These are phyloP conservation scores for Glycyrrhiza uralensis DNA, from an alignment of 306 rosid species.

Conservation along the genomic window DNA sequence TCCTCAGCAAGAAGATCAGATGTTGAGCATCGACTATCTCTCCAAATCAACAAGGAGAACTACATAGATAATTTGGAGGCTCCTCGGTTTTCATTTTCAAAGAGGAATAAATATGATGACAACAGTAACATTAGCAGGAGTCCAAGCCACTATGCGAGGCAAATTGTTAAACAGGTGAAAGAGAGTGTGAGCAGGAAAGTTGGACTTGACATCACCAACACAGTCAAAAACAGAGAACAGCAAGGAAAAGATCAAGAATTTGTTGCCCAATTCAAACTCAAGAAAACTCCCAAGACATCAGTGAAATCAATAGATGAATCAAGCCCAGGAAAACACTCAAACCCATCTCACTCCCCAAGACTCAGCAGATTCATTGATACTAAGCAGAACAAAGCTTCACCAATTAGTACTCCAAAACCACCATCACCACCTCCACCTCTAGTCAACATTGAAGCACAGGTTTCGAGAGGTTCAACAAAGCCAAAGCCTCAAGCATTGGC, in stretches of 20 bases:
- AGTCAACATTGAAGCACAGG: slow-evolving; percentile 26
- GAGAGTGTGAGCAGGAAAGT: slow-evolving; percentile 67
- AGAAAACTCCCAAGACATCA: slow-evolving; percentile 33
- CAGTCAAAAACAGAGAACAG: slow-evolving; percentile 44
- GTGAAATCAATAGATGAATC: slow-evolving; percentile 33
- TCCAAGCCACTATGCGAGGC: slow-evolving; percentile 69
- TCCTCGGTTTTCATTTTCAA: slow-evolving; percentile 48
- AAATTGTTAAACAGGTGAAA: slow-evolving; percentile 76
- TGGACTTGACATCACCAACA: slow-evolving; percentile 80
- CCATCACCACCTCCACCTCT: slow-evolving; percentile 25
- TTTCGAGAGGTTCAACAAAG: slow-evolving; percentile 33
- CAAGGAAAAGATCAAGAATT: slow-evolving; percentile 35
- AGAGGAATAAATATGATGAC: slow-evolving; percentile 46
- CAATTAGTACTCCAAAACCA: slow-evolving; percentile 35
- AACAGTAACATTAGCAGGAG: slow-evolving; percentile 32
- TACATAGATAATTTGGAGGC: slow-evolving; percentile 42
- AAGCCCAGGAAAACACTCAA: slow-evolving; percentile 40
- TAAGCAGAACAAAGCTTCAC: slow-evolving; percentile 30
- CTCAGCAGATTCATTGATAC: slow-evolving; percentile 51
- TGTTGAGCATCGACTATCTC: slow-evolving; percentile 74
- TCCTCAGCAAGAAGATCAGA: slow-evolving; percentile 65
- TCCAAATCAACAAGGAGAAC: slow-evolving; percentile 87
- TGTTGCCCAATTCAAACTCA: slow-evolving; percentile 40
- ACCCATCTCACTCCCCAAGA: slow-evolving; percentile 40
- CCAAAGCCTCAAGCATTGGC: slow-evolving; percentile 33